Evolutionary conservation across 345 rosid species (phyloP).

Genomic region (Odontarrhena argentea): DNA sequence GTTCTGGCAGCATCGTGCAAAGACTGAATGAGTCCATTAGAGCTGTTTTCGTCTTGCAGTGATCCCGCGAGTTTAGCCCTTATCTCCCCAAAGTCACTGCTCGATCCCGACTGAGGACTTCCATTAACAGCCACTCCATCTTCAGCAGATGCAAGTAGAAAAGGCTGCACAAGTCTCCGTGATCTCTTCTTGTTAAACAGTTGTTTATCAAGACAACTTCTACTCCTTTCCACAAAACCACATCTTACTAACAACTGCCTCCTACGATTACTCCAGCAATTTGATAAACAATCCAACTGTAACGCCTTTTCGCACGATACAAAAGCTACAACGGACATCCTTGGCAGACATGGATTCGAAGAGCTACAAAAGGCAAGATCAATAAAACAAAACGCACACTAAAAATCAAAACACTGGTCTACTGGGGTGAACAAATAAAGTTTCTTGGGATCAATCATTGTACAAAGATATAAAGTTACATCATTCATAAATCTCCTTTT

Average conservation of each 20-base stretch:
- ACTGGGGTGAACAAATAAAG: background rate
- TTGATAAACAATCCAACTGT: constrained; percentile 46
- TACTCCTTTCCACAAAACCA: constrained; percentile 44
- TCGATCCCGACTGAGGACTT: constrained; percentile 48
- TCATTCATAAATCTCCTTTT: background rate
- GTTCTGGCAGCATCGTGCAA: constrained; percentile 86
- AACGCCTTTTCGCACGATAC: constrained; percentile 48
- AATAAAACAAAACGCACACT: constrained; percentile 25
- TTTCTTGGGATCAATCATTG: background rate
- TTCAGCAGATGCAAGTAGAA: constrained; percentile 63
- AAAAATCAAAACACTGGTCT: constrained; percentile 1
- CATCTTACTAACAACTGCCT: constrained; percentile 47
- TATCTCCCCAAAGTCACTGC: constrained; percentile 51
- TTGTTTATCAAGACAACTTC: constrained; percentile 18
- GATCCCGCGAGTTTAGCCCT: constrained; percentile 60
- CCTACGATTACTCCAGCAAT: constrained; percentile 57
- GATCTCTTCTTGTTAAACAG: constrained; percentile 40
- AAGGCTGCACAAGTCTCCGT: constrained; percentile 41
- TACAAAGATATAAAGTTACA: background rate
- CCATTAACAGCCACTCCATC: constrained; percentile 80
- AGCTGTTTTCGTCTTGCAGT: constrained; percentile 57
- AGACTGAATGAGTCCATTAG: constrained; percentile 74
- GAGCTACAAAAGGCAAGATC: constrained; percentile 51
- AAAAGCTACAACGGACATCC: constrained; percentile 40
- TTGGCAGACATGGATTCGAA: constrained; percentile 49